Evolutionary conservation across 225 moss, liverwort and hornwort genomes (phyloP).

Genomic region (Bryoerythrophyllum caledonicum): DNA sequence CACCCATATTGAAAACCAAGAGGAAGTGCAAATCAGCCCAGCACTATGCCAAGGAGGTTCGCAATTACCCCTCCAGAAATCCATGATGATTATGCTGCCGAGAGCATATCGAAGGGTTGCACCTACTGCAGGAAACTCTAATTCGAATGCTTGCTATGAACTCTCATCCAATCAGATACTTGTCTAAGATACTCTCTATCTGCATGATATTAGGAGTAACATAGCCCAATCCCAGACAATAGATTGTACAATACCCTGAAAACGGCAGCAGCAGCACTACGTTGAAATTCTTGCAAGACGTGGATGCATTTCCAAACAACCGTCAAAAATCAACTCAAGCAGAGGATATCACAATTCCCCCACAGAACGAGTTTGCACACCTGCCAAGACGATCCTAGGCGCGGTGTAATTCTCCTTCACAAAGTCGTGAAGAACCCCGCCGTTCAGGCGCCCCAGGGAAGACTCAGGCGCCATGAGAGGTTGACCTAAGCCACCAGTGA

Average conservation of each 20-base stretch:
- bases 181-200: neutral
- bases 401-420: slow-evolving; percentile 85
- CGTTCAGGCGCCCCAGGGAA: slow-evolving; percentile 60
- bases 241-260: neutral
- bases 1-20: neutral
- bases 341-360: neutral
- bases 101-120: neutral
- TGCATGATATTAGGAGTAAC: neutral
- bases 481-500: slow-evolving; percentile 74
- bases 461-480: slow-evolving; percentile 87
- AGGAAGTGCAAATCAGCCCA: neutral
- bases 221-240: slow-evolving; percentile 4
- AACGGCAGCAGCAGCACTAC: neutral
- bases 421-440: slow-evolving; percentile 63
- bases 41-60: neutral
- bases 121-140: neutral
- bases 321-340: neutral
- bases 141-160: neutral
- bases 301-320: neutral
- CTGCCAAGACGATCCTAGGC: slow-evolving; percentile 80
- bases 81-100: neutral
- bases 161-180: neutral
- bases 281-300: neutral
- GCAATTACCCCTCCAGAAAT: neutral
- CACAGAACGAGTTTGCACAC: slow-evolving; percentile 5